Percentiles rank a stretch among this genome's conserved stretches.
Evolutionary conservation across 495 filamentous ascomycete species (phyloP).

Genomic region (Niebla homalea): DNA sequence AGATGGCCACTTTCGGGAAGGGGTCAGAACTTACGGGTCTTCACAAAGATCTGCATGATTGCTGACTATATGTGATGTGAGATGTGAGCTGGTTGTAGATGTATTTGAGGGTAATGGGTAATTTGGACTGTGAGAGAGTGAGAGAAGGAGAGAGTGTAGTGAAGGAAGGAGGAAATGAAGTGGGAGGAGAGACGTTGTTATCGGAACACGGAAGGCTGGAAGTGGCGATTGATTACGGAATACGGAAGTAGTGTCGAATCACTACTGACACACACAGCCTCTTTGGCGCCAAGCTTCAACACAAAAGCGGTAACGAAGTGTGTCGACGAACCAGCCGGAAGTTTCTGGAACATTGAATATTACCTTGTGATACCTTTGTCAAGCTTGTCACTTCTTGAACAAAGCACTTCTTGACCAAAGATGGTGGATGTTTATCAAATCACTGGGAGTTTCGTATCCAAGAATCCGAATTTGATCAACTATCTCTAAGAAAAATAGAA

Average conservation of each 20-base stretch:
- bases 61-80: slow-evolving; percentile 8
- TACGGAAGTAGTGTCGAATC: not conserved
- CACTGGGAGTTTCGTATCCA: too few relatives aligned
- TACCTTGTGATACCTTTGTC: too few relatives aligned
- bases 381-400: too few relatives aligned
- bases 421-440: too few relatives aligned
- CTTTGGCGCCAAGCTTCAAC: too few relatives aligned
- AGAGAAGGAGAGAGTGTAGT: not conserved
- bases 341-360: too few relatives aligned
- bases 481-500: too few relatives aligned
- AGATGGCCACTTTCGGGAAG: slow-evolving; percentile 11
- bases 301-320: too few relatives aligned
- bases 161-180: slow-evolving; percentile 12
- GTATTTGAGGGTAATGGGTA: not conserved
- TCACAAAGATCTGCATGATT: slow-evolving; percentile 95
- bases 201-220: not conserved
- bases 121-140: not conserved
- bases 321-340: too few relatives aligned
- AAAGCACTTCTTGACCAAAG: too few relatives aligned
- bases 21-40: slow-evolving; percentile 61
- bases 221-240: not conserved
- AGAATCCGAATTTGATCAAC: too few relatives aligned
- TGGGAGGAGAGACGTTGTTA: slow-evolving; percentile 1
- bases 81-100: not conserved
- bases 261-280: not conserved